Evolutionary conservation across 305 asterid species (phyloP), one percentile per base, ranked within the genome.

Genomic region (Fraxinus xanthoxyloides): DNA sequence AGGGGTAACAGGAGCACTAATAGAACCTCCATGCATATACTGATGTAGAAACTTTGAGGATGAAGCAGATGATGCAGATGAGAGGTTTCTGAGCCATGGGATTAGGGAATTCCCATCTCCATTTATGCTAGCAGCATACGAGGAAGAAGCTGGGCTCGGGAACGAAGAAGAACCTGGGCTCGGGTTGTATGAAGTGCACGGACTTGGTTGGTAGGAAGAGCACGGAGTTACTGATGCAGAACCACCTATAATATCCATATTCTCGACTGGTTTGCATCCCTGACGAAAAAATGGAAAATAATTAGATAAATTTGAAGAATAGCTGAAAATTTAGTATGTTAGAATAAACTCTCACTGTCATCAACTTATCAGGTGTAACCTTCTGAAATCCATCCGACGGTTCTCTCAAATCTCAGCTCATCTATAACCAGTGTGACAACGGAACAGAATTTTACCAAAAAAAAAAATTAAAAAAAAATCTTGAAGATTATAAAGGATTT

Each of bases 1-100:
- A 86, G 98, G 96, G 72, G 97, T 91, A 10, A 94, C 95, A 0
- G 98, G 98, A 54, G 98, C 97, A 63, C 98, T 94, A 54, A 90
- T 79, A 79, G 97, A 91, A 63, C 98, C 97, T 23, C 95, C 90
- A 7, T 88, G 93, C 78, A 88, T 70, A n/a, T 87, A 88, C 80
- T 89, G 89, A 80, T 86, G 90, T 10, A 82, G 84, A 2, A 83
- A 85, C 51, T 89, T 90, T 23, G 92, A 80, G 19, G 95, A 85
- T 15, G 93, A 85, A 72, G 88, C 79, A 6, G 93, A 86, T 0
- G 94, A 88, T 8, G 89, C 85, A 7, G 98, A 89, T 0, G 98
- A 90, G 82, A 93, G 97, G 88, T 93, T 94, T 78, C 88, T 90
- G 32, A 94, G 97, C 97, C 98, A 94, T 4, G 97, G 97, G 84